These are phyloP conservation scores for Aquilaria agallochum DNA, from an alignment of 441 rosid genomes.

Conservation along the genomic window DNA sequence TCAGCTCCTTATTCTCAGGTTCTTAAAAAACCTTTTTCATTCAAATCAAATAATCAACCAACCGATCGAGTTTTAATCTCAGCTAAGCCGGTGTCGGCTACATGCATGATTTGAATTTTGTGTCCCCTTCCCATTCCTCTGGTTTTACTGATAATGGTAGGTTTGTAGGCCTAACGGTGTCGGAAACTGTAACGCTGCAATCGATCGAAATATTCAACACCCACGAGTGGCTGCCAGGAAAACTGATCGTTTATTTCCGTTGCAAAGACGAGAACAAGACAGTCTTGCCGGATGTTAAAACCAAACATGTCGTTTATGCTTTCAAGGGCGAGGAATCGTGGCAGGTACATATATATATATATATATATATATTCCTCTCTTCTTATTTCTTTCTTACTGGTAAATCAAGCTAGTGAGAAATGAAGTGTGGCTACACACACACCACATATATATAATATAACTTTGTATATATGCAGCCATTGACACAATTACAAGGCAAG, in stretches of 20 bases:
- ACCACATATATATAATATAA: too few species aligned
- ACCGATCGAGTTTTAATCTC: neutral
- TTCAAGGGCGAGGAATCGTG: slow-evolving; percentile 87
- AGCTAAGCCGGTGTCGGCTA: neutral
- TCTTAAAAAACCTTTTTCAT: slow-evolving; percentile 4
- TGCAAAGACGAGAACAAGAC: slow-evolving; percentile 74
- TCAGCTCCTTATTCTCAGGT: slow-evolving; percentile 56
- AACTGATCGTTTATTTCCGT: slow-evolving; percentile 68
- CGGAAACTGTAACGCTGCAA: slow-evolving; percentile 58
- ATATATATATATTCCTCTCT: too few species aligned
- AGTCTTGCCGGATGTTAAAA: slow-evolving; percentile 65
- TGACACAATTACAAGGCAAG: slow-evolving; percentile 43
- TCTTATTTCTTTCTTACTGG: too few species aligned
- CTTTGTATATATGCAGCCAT: slow-evolving; percentile 44
- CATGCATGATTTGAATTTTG: neutral
- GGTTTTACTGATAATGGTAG: neutral
- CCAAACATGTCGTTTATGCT: slow-evolving; percentile 30
- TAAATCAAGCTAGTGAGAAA: too few species aligned
- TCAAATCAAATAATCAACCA: neutral
- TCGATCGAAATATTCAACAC: slow-evolving; percentile 55
- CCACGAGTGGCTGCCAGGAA: slow-evolving; percentile 57
- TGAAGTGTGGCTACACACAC: too few species aligned
- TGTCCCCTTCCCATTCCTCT: neutral
- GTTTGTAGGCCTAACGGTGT: slow-evolving; percentile 36
- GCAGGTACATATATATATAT: slow-evolving; percentile 42